phyloP scores from a whole-genome alignment of 2,329 filamentous ascomycete species.

The Penicillium fuscoglaucum region DNA sequence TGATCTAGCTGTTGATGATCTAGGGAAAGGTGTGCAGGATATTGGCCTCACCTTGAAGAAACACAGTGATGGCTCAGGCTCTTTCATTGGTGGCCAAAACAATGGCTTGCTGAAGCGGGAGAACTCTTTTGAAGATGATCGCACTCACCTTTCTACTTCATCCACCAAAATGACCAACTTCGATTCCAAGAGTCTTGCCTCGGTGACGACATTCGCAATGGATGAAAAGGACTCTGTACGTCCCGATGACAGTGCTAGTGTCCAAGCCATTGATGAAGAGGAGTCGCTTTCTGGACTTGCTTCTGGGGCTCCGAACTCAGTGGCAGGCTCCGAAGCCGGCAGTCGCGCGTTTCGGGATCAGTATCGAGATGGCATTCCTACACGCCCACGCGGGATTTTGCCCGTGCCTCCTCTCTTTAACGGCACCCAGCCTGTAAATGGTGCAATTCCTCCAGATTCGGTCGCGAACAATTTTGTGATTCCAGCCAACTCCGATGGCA shows the following conservation, averaged over 20 bases:
- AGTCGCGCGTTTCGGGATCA: constrained; percentile 37
- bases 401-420: constrained; percentile 32
- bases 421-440: constrained; percentile 27
- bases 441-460: constrained; percentile 32
- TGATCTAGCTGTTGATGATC: constrained; percentile 31
- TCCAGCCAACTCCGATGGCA: constrained; percentile 27
- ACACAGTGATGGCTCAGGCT: constrained; percentile 27
- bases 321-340: constrained; percentile 79
- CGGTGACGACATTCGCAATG: constrained; percentile 90
- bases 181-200: constrained; percentile 92
- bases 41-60: constrained; percentile 35
- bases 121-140: constrained; percentile 47
- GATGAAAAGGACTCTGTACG: constrained; percentile 95
- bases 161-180: constrained; percentile 84
- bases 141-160: constrained; percentile 55
- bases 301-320: constrained; percentile 72
- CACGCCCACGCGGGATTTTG: constrained; percentile 32
- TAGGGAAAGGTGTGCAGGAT: constrained; percentile 37
- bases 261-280: constrained; percentile 87
- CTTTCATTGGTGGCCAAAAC: constrained; percentile 31
- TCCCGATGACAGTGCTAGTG: constrained; percentile 92
- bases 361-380: constrained; percentile 26
- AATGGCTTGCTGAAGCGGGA: constrained; percentile 38
- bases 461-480: constrained; percentile 39
- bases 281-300: constrained; percentile 76